Conservation (phyloP, 768 basidiomycete species). For the Tubosaeta sp. region DNA sequence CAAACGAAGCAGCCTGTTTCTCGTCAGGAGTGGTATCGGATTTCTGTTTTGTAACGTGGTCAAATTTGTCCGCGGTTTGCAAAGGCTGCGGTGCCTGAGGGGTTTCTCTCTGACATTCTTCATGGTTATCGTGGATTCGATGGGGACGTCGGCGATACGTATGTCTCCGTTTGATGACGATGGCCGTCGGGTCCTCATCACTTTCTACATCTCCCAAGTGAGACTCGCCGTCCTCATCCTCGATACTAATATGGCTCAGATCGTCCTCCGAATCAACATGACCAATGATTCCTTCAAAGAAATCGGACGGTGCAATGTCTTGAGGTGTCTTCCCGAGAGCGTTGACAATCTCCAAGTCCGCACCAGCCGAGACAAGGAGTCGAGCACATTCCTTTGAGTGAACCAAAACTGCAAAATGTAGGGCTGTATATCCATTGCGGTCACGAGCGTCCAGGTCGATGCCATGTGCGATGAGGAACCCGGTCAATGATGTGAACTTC, state of each 20-base stretch:
- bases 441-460: conserved; percentile 84
- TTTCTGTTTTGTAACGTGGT: conserved; percentile 22
- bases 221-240: conserved; percentile 51
- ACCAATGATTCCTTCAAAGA: conserved; percentile 39
- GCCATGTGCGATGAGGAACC: conserved; percentile 65
- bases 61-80: conserved; percentile 1
- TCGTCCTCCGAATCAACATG: conserved; percentile 17
- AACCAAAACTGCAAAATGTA: conserved; percentile 78
- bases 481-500: conserved; percentile 64
- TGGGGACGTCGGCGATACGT: conserved; percentile 28
- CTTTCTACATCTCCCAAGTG: conserved; percentile 69
- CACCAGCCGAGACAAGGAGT: conserved; percentile 73
- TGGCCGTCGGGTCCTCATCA: conserved; percentile 46
- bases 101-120: conserved; percentile 8
- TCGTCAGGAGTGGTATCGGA: conserved; percentile 24
- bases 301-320: conserved; percentile 48
- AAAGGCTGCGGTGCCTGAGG: not conserved
- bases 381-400: conserved; percentile 60
- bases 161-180: conserved; percentile 28
- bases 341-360: conserved; percentile 73
- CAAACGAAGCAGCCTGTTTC: conserved; percentile 46
- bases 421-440: conserved; percentile 83
- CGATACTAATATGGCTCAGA: conserved; percentile 17
- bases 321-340: conserved; percentile 64
- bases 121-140: conserved; percentile 14